Conservation (phyloP, 768 basidiomycete genomes). For the Phallus indusiatus region DNA sequence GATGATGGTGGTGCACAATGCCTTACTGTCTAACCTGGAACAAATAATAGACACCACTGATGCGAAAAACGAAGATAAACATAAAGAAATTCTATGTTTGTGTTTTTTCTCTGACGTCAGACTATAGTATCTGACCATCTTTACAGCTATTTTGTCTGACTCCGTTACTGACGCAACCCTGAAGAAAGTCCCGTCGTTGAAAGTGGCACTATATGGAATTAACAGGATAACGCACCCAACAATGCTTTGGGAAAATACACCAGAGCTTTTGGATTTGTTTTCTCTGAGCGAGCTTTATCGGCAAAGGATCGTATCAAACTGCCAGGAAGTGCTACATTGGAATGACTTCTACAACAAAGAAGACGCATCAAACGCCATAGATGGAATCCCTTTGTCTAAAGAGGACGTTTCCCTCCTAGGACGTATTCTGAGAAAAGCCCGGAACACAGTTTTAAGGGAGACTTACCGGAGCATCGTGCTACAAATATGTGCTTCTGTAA, state of each 20-base stretch:
- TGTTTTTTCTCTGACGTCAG: too few relatives aligned
- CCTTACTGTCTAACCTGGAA: too few relatives aligned
- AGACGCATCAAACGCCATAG: background rate
- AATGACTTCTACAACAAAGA: conserved; percentile 2
- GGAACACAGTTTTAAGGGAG: background rate
- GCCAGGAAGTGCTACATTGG: background rate
- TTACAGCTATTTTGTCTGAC: background rate
- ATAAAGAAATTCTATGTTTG: too few relatives aligned
- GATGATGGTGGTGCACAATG: too few relatives aligned
- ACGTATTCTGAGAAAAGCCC: background rate
- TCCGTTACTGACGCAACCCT: background rate
- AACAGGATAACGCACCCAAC: background rate
- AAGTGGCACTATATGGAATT: background rate
- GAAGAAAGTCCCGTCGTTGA: background rate
- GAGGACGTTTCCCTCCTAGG: background rate
- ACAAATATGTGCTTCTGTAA: conserved; percentile 5
- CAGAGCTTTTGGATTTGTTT: conserved; percentile 1
- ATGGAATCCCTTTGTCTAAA: background rate
- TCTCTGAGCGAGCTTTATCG: background rate
- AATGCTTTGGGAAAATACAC: conserved; percentile 6
- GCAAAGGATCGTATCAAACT: background rate
- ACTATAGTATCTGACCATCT: too few relatives aligned
- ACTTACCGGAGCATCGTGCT: conserved; percentile 2
- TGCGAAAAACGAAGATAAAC: too few relatives aligned
- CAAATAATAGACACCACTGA: too few relatives aligned